Evolutionary conservation across 306 rosid species (phyloP), one percentile per base, ranked within the genome.

Genomic region (Cucumis cinereus): DNA sequence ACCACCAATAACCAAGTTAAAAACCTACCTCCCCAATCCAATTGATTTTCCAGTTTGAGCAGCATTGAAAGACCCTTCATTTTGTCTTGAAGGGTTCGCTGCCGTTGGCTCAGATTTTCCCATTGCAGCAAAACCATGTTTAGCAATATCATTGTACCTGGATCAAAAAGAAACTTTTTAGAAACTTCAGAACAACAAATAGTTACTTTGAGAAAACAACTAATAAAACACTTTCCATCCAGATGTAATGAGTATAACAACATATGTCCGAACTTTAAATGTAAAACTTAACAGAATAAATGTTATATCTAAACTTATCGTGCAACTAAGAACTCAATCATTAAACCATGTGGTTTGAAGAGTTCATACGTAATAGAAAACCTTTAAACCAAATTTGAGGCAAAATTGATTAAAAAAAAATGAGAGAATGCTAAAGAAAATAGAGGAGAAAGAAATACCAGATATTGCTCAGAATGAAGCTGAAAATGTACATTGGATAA

Each of bases 71-170:
- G 33, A 69, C 69, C 73, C 76, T 74, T 86, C 86, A 66, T 73
- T 81, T 77, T 88, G 87, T 80, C 79, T 73, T 14, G 84, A 70
- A 22, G 81, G 60, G 74, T 88, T 86, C 64, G 78, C 85, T 74
- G 20, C 61, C 4, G 79, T 58, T 15, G 89, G 77, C 79, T 56
- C 81, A 52, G 96, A 83, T 77, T 79, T 85, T 78, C 89, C 94
- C 90, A 88, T 88, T 75, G 98, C 96, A 64, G 87, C 90, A 89
- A 87, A 91, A 70, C 97, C 98, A 82, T 78, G 81, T 83, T 88
- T 89, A 78, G 97, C 97, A 86, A 93, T 90, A 80, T 93, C 98
- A 84, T 84, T 93, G 87, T 93, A 93, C 98, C 98, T 93, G 77
- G 74, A 85, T 41, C 72, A 79, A 26, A 68, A 53, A 71, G 74